Evolutionary conservation across 257 asterid genomes (phyloP), one percentile per base, ranked within the genome.

Genomic region (Salvia hispanica): DNA sequence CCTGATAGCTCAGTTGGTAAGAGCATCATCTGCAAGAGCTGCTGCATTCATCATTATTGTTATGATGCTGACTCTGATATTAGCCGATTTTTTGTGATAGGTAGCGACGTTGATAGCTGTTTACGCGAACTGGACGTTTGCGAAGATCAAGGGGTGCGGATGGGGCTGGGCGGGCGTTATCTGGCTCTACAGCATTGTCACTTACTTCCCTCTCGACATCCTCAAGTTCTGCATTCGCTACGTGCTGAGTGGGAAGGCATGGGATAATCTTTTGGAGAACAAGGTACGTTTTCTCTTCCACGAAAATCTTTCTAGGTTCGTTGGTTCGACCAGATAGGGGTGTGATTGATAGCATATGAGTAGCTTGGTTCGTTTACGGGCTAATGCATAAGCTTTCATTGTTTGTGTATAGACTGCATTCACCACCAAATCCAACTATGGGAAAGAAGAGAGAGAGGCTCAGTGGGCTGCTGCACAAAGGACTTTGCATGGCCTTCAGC

Each of bases 121-220:
- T 4, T 92, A 89, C 67, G 97, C 98, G 3, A 76, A 87, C 72
- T 89, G 96, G 98, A 72, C 67, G n/a, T 89, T 92, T 55, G 98
- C 98, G 15, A 84, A 85, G 76, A 87, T 92, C 21, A 72, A 77
- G 58, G 98, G 98, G 55, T 81, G 92, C 21, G 98, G 98, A 0
- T 89, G 98, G 97, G 96, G 96, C 43, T 92, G 98, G 98, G 98
- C 98, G 0, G 98, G 98, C 3, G 96, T 90, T 7, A 79, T 89
- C 64, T 89, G 98, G 98, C 79, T 92, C 58, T 92, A 77, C 52
- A 92, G 88, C 66, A 0, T 87, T 12, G 81, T 92, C 55, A 79
- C 84, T 16, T 92, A 86, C 44, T 2, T 92, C 14, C 98, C 98
- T 14, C 95, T 92, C 6, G 98, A 92, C 77, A 0, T 92, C 13